phyloP scores from a whole-genome alignment of 495 filamentous ascomycete species.

The Darksidea phi region DNA sequence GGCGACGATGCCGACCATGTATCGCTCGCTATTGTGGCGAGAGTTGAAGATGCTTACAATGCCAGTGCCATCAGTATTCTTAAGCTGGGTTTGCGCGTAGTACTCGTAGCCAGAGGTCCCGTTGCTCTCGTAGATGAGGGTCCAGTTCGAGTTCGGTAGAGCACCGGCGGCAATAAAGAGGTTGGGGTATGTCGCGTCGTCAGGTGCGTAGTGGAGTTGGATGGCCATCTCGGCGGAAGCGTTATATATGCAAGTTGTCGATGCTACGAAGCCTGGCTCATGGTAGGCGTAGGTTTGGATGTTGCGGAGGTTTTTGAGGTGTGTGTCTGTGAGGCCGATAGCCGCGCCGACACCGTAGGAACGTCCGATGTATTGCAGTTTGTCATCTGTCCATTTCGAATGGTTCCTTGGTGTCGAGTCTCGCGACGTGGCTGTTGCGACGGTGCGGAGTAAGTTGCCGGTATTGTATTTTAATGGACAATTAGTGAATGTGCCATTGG shows the following conservation, averaged over 20 bases:
- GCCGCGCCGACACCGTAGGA: slow-evolving; percentile 1
- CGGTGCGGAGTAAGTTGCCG: neutral
- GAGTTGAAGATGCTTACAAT: neutral
- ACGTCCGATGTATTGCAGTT: neutral
- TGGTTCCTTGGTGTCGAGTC: neutral
- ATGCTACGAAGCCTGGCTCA: neutral
- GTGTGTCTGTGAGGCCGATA: neutral
- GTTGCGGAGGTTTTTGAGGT: neutral
- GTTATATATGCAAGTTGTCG: neutral
- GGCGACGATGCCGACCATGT: neutral
- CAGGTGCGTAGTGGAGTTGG: neutral
- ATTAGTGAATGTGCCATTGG: slow-evolving; percentile 1
- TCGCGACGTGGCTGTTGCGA: neutral
- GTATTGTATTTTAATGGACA: slow-evolving; percentile 1
- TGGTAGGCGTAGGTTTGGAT: neutral
- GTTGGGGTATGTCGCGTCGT: neutral
- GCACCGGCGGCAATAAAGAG: neutral
- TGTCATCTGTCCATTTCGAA: neutral
- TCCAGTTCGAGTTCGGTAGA: neutral
- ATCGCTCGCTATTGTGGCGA: neutral
- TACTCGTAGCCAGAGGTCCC: neutral
- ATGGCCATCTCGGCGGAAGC: neutral
- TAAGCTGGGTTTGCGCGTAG: neutral
- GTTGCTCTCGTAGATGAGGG: neutral
- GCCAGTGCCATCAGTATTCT: neutral